Percentiles rank a stretch among this genome's conserved stretches.
phyloP scores from a whole-genome alignment of 768 basidiomycete genomes.

The Xerocomellus intermedius region DNA sequence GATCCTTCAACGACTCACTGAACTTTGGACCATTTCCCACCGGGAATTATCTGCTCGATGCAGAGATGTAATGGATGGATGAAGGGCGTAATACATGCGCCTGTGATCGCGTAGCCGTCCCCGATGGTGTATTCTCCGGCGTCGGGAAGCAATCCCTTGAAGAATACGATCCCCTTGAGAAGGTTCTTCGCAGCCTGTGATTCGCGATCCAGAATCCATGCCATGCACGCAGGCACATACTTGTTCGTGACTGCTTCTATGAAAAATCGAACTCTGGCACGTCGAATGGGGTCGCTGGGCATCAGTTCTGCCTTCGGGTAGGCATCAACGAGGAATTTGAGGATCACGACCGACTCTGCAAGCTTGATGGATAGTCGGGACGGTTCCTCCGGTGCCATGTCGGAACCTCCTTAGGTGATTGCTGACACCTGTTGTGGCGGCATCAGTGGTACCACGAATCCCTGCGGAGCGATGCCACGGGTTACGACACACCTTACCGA shows the following conservation, averaged over 20 bases:
- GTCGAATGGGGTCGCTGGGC: conserved; percentile 50
- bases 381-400: conserved; percentile 49
- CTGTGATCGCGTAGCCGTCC: conserved; percentile 55
- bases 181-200: conserved; percentile 34
- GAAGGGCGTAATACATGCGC: conserved; percentile 58
- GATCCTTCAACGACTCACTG: conserved; percentile 38
- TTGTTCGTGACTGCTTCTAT: conserved; percentile 42
- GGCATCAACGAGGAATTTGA: conserved; percentile 63
- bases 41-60: conserved; percentile 46
- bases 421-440: conserved; percentile 52
- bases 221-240: conserved; percentile 37
- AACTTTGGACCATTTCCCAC: conserved; percentile 46
- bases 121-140: conserved; percentile 26
- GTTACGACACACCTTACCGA: too few species aligned
- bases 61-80: conserved; percentile 45
- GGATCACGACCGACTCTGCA: conserved; percentile 61
- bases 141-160: conserved; percentile 52
- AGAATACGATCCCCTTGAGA: conserved; percentile 37
- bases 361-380: conserved; percentile 57
- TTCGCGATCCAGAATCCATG: conserved; percentile 37
- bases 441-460: too few species aligned
- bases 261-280: conserved; percentile 60
- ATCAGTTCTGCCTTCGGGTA: conserved; percentile 45
- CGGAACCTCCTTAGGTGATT: conserved; percentile 57
- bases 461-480: too few species aligned